phyloP scores from a whole-genome alignment of 805 yeast species.

The Monosporozyma siamensis region DNA sequence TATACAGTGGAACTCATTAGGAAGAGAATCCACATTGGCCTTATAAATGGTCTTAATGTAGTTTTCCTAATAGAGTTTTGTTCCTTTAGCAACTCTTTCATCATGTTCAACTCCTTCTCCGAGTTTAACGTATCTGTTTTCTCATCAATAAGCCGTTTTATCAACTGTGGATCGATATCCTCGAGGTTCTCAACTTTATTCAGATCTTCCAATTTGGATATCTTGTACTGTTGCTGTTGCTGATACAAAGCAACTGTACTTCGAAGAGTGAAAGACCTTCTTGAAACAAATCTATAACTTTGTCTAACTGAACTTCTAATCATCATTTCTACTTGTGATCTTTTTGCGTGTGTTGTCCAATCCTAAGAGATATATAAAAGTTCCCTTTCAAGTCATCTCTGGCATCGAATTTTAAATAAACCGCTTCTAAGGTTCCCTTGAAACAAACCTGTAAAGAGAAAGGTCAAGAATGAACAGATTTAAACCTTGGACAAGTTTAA shows the following conservation, averaged over 20 bases:
- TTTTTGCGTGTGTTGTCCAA: not conserved
- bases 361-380: not conserved
- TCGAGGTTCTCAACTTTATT: constrained; percentile 25
- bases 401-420: not conserved
- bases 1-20: constrained; percentile 27
- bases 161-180: constrained; percentile 27
- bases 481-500: not conserved
- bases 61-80: constrained; percentile 10
- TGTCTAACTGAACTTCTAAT: not conserved
- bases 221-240: not conserved
- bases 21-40: constrained; percentile 26
- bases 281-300: not conserved
- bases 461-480: not conserved
- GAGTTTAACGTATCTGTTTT: constrained; percentile 24
- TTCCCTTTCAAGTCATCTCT: not conserved
- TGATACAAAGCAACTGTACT: not conserved
- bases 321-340: not conserved
- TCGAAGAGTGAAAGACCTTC: not conserved
- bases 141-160: constrained; percentile 24
- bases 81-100: constrained; percentile 17
- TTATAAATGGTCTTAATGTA: constrained; percentile 18
- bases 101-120: constrained; percentile 22
- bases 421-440: not conserved
- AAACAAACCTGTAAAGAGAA: too few species aligned
- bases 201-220: constrained; percentile 26